Evolutionary conservation across 306 rosid species (phyloP).

Genomic region (Hylodesmum podocarpum): DNA sequence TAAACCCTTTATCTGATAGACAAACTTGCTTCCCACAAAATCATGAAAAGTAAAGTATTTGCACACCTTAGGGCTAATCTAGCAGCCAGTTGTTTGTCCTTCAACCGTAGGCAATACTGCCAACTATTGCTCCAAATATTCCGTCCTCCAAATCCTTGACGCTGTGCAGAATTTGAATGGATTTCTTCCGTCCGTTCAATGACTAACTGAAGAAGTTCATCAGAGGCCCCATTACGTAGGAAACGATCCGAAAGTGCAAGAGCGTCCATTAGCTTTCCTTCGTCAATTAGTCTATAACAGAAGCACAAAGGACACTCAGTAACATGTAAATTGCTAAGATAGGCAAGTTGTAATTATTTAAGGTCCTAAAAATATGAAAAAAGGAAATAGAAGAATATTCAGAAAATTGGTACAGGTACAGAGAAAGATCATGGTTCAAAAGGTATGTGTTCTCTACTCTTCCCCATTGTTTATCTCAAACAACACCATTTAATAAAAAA

Average conservation of each 20-base stretch:
- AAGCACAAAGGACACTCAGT: conserved; percentile 2
- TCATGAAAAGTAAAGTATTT: conserved; percentile 25
- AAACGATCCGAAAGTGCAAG: conserved; percentile 97
- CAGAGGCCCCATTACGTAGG: conserved; percentile 95
- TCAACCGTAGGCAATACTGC: conserved; percentile 98
- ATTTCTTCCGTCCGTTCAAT: conserved; percentile 76
- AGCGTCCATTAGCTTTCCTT: conserved; percentile 93
- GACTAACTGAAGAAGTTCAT: conserved; percentile 77
- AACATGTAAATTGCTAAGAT: conserved; percentile 25
- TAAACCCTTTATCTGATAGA: not conserved
- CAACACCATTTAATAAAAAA: conserved; percentile 11
- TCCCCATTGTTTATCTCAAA: conserved; percentile 3
- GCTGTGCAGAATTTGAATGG: conserved; percentile 52
- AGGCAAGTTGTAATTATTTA: conserved; percentile 10
- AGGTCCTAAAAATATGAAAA: conserved; percentile 6
- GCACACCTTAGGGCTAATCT: conserved; percentile 85
- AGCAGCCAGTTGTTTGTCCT: conserved; percentile 88
- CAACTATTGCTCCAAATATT: conserved; percentile 80
- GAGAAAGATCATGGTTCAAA: not conserved
- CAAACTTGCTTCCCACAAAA: conserved; percentile 23
- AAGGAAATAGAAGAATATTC: conserved; percentile 1
- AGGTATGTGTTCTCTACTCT: not conserved
- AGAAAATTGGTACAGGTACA: not conserved
- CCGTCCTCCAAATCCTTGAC: conserved; percentile 61
- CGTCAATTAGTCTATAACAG: conserved; percentile 70